Evolutionary conservation across 139 green algal genomes (phyloP), one percentile per base, ranked within the genome.

Genomic region (Micractinium conductrix): DNA sequence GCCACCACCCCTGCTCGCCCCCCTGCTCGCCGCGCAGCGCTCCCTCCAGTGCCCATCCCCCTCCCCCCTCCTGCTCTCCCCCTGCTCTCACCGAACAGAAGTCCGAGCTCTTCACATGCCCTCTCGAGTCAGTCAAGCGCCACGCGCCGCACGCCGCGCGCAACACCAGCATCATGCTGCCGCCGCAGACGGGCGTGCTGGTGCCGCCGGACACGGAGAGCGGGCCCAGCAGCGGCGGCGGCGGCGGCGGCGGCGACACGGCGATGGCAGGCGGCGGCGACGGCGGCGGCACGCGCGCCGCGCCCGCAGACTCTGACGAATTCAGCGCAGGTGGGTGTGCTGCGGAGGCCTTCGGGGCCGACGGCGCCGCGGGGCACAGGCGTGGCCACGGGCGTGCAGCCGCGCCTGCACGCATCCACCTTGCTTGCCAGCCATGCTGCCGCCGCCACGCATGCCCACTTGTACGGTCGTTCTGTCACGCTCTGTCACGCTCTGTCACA

Each of bases 91-190:
- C 33, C 40, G 84, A n/a, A n/a, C 79, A 86, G 79, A 74, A 63
- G n/a, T 83, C 68, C 43, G 45, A 85, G 30, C 87, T 90, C 55
- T 87, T 74, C 79, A 90, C 87, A 7, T 86, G 68, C 42, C 19
- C 40, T 43, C 35, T 38, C 6, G 45, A 70, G 14, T 30, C 33
- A 5, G 60, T 87, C 19, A 40, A 63, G 44, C 55, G 55, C 19
- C 42, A 74, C 22, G 70, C 80, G 37, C 69, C 85, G 8, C 65
- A 72, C 45, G 38, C 44, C n/a, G 62, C 75, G 35, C 30, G 75
- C 44, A 60, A 17, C 35, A 9, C 42, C 12, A 50, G 33, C 48
- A 1, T 85, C 3, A 35, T 88, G 65, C 84, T 85, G 69, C 80
- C 80, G 38, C 68, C 44, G 10, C 58, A 50, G 30, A 79, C 42